Percentiles rank a stretch among this genome's conserved stretches.
These are phyloP conservation scores for Myotisia sp. DNA, from an alignment of 2,329 filamentous ascomycete genomes.

Conservation along the genomic window DNA sequence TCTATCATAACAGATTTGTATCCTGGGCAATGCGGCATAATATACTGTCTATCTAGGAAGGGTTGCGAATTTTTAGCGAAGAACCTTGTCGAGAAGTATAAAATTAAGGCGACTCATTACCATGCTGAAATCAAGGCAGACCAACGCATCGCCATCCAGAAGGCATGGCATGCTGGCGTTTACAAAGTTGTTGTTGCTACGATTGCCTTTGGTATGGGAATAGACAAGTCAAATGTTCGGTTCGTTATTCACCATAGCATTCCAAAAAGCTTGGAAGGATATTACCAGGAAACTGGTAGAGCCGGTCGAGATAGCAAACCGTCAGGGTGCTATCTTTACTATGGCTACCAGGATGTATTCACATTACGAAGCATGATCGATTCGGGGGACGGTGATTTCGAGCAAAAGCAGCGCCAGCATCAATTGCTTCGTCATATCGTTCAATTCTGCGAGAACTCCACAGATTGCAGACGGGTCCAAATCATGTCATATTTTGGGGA, in stretches of 20 bases:
- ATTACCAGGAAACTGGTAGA: conserved; percentile 94
- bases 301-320: conserved; percentile 79
- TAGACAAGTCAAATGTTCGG: conserved; percentile 91
- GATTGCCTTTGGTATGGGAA: conserved; percentile 99
- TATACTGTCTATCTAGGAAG: conserved; percentile 81
- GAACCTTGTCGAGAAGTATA: conserved; percentile 45
- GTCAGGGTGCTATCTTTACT: conserved; percentile 84
- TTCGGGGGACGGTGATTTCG: conserved; percentile 50
- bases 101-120: conserved; percentile 67
- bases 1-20: conserved; percentile 55
- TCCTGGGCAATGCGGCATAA: conserved; percentile 62
- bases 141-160: conserved; percentile 58
- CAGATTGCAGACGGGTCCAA: conserved; percentile 74
- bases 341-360: conserved; percentile 62
- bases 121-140: conserved; percentile 62
- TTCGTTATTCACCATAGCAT: conserved; percentile 90
- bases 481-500: conserved; percentile 93
- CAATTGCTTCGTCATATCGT: conserved; percentile 76
- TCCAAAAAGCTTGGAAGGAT: conserved; percentile 90
- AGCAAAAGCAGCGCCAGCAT: conserved; percentile 72
- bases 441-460: conserved; percentile 77
- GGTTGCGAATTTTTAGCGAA: conserved; percentile 67
- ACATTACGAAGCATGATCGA: conserved; percentile 68
- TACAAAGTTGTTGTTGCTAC: conserved; percentile 90
- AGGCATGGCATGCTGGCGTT: conserved; percentile 64